A percentile compares a stretch with the other conserved stretches of the same genome.
phyloP scores from a whole-genome alignment of 2,329 filamentous ascomycete species.

The Exophiala calicioides region DNA sequence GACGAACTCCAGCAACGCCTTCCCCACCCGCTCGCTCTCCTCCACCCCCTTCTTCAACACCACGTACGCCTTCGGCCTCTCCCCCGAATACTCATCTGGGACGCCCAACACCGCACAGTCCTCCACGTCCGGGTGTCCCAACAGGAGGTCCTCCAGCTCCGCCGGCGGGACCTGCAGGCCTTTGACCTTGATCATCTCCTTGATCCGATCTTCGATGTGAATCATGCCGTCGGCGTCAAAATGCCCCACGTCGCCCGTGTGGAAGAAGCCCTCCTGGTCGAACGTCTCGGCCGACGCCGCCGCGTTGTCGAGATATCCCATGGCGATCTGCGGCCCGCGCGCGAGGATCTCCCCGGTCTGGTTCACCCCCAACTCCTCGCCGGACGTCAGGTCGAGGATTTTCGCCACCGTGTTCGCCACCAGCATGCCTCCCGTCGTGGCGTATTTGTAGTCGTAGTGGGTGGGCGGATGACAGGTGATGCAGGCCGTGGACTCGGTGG shows the following conservation, averaged over 20 bases:
- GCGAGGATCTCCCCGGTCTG: constrained; percentile 66
- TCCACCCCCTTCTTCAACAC: constrained; percentile 81
- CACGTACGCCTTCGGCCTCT: constrained; percentile 64
- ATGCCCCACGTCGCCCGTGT: constrained; percentile 67
- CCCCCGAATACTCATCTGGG: constrained; percentile 62
- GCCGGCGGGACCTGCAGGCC: constrained; percentile 63
- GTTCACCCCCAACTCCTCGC: constrained; percentile 48
- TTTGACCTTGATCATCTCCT: constrained; percentile 65
- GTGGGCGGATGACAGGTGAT: constrained; percentile 62
- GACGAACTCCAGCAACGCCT: constrained; percentile 41
- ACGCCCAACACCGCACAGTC: constrained; percentile 72
- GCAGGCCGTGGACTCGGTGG: constrained; percentile 66
- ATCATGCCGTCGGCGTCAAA: constrained; percentile 60
- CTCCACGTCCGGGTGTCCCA: constrained; percentile 58
- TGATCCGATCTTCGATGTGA: constrained; percentile 35
- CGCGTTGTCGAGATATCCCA: constrained; percentile 74
- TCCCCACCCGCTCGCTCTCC: constrained; percentile 62
- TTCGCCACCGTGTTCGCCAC: constrained; percentile 61
- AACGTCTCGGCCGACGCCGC: constrained; percentile 71
- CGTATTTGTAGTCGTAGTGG: constrained; percentile 60
- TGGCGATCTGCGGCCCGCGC: constrained; percentile 77
- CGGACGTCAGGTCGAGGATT: constrained; percentile 54
- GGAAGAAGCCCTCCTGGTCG: constrained; percentile 58
- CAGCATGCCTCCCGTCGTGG: constrained; percentile 48
- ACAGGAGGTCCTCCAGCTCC: constrained; percentile 59